Evolutionary conservation across 345 rosid genomes (phyloP).

Genomic region (Erucastrum elatum): DNA sequence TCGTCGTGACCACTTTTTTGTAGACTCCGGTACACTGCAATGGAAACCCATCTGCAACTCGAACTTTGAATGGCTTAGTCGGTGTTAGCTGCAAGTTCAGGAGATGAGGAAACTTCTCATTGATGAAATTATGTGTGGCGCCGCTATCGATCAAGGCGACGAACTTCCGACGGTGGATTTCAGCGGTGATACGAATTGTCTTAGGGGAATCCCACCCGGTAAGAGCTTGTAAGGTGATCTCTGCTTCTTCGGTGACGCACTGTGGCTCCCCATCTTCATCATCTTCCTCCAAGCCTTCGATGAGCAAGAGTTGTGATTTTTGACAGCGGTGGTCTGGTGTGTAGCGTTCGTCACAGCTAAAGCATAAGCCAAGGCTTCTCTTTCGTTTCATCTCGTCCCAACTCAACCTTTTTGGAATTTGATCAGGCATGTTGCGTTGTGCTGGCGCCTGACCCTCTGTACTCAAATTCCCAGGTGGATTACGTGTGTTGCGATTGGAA

Average conservation of each 20-base stretch:
- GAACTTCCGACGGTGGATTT: too few species aligned
- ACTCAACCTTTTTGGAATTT: not conserved
- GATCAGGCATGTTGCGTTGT: not conserved
- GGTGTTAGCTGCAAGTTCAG: too few species aligned
- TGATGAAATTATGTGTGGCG: too few species aligned
- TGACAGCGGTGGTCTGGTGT: not conserved
- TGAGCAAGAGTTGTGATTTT: not conserved
- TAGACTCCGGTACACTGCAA: too few species aligned
- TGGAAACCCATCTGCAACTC: too few species aligned
- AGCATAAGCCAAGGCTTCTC: not conserved
- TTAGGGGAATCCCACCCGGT: not conserved
- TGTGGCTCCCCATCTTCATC: not conserved
- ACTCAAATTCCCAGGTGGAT: too few species aligned
- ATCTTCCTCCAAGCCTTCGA: not conserved
- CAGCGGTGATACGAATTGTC: too few species aligned
- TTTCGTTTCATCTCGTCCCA: not conserved
- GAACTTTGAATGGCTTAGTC: too few species aligned
- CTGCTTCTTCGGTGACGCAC: not conserved
- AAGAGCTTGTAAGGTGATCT: not conserved
- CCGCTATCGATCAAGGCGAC: too few species aligned
- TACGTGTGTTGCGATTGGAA: not conserved
- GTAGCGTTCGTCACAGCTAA: not conserved
- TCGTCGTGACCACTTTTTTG: too few species aligned
- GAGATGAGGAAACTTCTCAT: too few species aligned
- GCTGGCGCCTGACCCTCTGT: not conserved